Base-by-base conservation (phyloP, 257 asterid genomes). In the Knoxia roxburghii region DNA sequence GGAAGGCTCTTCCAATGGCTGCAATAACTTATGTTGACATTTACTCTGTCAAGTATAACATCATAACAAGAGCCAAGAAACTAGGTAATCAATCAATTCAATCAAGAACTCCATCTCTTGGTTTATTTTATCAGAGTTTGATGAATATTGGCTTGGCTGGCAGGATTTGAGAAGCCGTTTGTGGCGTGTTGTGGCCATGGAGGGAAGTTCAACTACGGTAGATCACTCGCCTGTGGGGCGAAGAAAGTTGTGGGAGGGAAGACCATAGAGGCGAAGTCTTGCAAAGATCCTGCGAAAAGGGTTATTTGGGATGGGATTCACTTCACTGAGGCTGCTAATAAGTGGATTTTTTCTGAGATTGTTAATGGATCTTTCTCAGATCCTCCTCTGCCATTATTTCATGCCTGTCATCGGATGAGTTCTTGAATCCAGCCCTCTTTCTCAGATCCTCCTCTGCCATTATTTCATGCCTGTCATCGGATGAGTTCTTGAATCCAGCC, bases 151-250 rank as follows among this genome's bases (percentile, higher is more conserved):
- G n/a, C n/a, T n/a, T n/a, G n/a, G n/a, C n/a, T 65, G 70, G 76
- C 85, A 89, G 95, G 95, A 26, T 89, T 87, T 58, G 84, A 72
- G 76, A 71, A 82, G 53, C 92, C 90, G 5, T 82, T 89, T 62
- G 68, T 79, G 24, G 92, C 68, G 74, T 89, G 96, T 61, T 89
- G 96, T 68, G 95, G 96, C 9, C 84, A 77, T 75, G 96, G 92
- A 48, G 95, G 96, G 56, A 83, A 82, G 55, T 89, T 85, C 59
- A 89, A 89, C 71, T 85, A 85, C 77, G 77, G 83, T 68, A 74
- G 87, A 68, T 72, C 74, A 23, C 49, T 37, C 15, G 75, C 72
- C 68, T 89, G 93, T 73, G 95, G 96, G 62, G 72, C 77, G 68
- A 82, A 76, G 72, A 83, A 58, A 53, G n/a, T 76, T 40, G 75